These are phyloP conservation scores for Starmera pachycereana DNA, from an alignment of 805 yeast species.

Conservation along the genomic window DNA sequence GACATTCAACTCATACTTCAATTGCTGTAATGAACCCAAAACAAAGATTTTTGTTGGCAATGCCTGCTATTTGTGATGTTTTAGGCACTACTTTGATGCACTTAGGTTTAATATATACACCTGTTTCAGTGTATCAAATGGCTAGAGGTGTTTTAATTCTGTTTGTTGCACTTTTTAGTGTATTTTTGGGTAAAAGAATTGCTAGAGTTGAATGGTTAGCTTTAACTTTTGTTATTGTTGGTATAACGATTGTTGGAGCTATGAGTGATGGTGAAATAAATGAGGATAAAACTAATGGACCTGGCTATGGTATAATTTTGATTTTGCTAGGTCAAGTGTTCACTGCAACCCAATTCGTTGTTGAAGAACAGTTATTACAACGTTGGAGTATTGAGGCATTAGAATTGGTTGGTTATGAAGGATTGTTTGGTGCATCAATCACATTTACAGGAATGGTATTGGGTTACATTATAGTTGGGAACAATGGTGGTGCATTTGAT, in stretches of 20 bases:
- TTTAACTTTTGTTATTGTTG: conserved; percentile 50
- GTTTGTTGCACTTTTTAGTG: conserved; percentile 62
- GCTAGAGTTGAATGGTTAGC: conserved; percentile 60
- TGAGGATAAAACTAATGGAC: not conserved
- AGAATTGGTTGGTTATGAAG: conserved; percentile 64
- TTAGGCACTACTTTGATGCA: conserved; percentile 68
- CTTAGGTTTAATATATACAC: conserved; percentile 62
- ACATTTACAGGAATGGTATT: conserved; percentile 35
- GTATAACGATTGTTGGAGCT: conserved; percentile 64
- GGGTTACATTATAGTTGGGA: conserved; percentile 31
- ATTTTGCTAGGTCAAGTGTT: conserved; percentile 55
- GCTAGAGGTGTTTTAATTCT: conserved; percentile 70
- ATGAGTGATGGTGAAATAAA: conserved; percentile 33
- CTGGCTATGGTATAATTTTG: conserved; percentile 38
- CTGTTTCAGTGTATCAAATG: conserved; percentile 80
- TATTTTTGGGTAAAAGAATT: conserved; percentile 47
- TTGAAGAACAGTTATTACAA: conserved; percentile 59
- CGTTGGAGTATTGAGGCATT: conserved; percentile 47
- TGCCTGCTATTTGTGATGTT: conserved; percentile 66
- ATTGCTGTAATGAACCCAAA: conserved; percentile 2
- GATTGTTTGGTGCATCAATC: conserved; percentile 47
- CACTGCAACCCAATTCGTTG: conserved; percentile 68
- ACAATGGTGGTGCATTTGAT: conserved; percentile 39
- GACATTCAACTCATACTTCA: not conserved
- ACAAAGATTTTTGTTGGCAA: conserved; percentile 29